phyloP scores from a whole-genome alignment of 2,329 filamentous ascomycete species.

The Plectosphaerella sp. region DNA sequence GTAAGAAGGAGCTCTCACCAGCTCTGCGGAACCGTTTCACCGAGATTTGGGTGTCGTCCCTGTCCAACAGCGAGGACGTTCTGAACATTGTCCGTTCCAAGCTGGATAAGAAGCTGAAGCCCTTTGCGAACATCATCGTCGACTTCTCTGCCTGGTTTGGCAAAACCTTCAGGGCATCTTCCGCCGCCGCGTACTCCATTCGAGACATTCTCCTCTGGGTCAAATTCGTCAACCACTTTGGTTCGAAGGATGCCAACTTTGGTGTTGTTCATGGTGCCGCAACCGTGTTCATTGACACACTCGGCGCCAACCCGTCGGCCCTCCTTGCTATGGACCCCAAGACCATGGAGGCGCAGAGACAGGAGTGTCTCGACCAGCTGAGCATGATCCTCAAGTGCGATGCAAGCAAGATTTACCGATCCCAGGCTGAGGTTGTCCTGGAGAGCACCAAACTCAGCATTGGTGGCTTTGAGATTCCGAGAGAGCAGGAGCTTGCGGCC shows the following conservation, averaged over 20 bases:
- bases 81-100: slow-evolving; percentile 81
- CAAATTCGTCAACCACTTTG: slow-evolving; percentile 76
- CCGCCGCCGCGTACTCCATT: slow-evolving; percentile 77
- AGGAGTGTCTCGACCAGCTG: slow-evolving; percentile 69
- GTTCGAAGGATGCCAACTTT: slow-evolving; percentile 37
- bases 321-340: slow-evolving; percentile 69
- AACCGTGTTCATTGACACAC: slow-evolving; percentile 91
- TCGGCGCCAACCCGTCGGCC: slow-evolving; percentile 91
- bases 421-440: slow-evolving; percentile 54
- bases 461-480: slow-evolving; percentile 68
- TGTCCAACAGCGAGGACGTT: slow-evolving; percentile 82
- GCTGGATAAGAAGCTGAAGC: slow-evolving; percentile 50
- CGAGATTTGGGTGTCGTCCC: slow-evolving; percentile 93
- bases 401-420: slow-evolving; percentile 60
- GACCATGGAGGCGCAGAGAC: slow-evolving; percentile 66
- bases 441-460: slow-evolving; percentile 54
- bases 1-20: slow-evolving; percentile 94
- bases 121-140: slow-evolving; percentile 67
- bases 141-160: slow-evolving; percentile 94
- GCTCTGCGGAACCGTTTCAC: slow-evolving; percentile 95
- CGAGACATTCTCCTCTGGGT: slow-evolving; percentile 93
- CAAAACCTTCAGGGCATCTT: slow-evolving; percentile 68
- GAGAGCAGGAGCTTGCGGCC: slow-evolving; percentile 39
- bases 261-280: slow-evolving; percentile 77
- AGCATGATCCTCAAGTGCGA: slow-evolving; percentile 61